These are phyloP conservation scores for Aureobasidium sp. DNA, from an alignment of 2,329 filamentous ascomycete genomes.

Conservation along the genomic window DNA sequence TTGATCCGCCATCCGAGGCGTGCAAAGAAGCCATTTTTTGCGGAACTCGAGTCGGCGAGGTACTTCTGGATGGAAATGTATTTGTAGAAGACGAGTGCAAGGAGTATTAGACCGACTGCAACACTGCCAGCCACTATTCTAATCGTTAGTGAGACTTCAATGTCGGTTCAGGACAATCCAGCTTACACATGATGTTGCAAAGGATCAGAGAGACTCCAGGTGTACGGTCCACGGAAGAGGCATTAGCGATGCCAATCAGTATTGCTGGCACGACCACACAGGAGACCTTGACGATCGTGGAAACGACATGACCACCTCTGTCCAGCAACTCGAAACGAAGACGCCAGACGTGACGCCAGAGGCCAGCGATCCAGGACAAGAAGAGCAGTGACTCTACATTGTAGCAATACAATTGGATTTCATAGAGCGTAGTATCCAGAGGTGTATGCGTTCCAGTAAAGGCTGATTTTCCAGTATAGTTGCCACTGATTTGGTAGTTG, in stretches of 20 bases:
- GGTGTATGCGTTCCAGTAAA: slow-evolving; percentile 5
- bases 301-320: not conserved
- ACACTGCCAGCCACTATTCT: slow-evolving; percentile 1
- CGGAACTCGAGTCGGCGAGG: not conserved
- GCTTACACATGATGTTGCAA: slow-evolving; percentile 1
- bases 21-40: not conserved
- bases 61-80: slow-evolving; percentile 9
- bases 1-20: slow-evolving; percentile 6
- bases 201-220: slow-evolving; percentile 5
- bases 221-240: not conserved
- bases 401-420: slow-evolving; percentile 11
- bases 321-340: not conserved
- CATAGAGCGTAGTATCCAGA: not conserved
- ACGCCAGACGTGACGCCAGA: slow-evolving; percentile 11
- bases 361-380: slow-evolving; percentile 4
- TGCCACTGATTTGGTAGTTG: not conserved
- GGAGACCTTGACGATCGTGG: not conserved
- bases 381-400: slow-evolving; percentile 11
- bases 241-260: slow-evolving; percentile 9
- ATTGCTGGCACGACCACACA: not conserved
- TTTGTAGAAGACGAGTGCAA: slow-evolving; percentile 13
- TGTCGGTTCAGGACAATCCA: too few relatives aligned
- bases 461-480: slow-evolving; percentile 2
- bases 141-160: not conserved
- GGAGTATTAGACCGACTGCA: not conserved